Evolutionary conservation across 495 filamentous ascomycete species (phyloP).

Genomic region (Astrothelium subdiscretum): DNA sequence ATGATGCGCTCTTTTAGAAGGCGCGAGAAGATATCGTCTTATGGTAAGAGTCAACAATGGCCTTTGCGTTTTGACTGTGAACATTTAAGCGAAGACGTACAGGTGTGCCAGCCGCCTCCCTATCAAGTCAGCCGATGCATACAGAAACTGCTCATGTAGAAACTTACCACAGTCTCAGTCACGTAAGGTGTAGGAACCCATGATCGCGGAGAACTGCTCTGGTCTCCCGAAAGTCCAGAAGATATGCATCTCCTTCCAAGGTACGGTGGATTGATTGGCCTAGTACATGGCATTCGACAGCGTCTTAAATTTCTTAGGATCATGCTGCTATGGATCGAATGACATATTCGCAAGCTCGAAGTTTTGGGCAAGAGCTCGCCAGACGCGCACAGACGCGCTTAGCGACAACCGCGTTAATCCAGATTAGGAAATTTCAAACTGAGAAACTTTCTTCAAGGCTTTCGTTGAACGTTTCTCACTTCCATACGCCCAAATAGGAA

Average conservation of each 20-base stretch:
- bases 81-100: no score
- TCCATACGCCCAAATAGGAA: no score
- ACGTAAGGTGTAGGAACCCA: constrained; percentile 34
- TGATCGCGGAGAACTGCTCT: constrained; percentile 12
- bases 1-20: constrained; percentile 74
- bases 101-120: constrained; percentile 85
- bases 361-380: neutral
- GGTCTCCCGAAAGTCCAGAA: neutral
- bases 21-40: constrained; percentile 25
- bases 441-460: no score
- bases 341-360: constrained; percentile 4
- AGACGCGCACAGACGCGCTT: neutral
- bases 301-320: neutral
- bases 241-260: neutral
- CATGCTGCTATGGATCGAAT: constrained; percentile 5
- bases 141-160: neutral
- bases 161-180: constrained; percentile 53
- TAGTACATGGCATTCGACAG: neutral
- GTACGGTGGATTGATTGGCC: constrained; percentile 1
- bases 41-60: no score
- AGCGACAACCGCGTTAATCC: neutral
- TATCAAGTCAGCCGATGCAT: constrained; percentile 36
- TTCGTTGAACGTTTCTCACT: no score
- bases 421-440: no score
- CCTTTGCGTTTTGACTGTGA: no score